Evolutionary conservation across 2,329 filamentous ascomycete genomes (phyloP).

Genomic region (Penicillium sp.): DNA sequence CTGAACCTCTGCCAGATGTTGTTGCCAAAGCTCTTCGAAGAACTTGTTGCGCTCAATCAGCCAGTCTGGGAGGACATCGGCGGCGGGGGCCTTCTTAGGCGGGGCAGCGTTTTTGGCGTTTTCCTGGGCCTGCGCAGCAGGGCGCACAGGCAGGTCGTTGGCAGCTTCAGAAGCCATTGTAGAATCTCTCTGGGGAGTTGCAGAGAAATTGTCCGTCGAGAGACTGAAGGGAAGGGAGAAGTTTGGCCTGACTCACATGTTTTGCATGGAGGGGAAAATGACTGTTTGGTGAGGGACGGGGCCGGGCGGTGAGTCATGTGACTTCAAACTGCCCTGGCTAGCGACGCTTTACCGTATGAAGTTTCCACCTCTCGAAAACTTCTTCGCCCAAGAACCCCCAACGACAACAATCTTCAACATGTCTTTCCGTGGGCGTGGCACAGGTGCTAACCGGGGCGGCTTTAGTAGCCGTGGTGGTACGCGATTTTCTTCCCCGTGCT

Average conservation of each 20-base stretch:
- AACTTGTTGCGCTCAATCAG: conserved; percentile 82
- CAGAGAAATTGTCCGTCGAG: conserved; percentile 33
- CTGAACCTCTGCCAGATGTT: conserved; percentile 77
- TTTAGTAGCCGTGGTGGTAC: conserved; percentile 52
- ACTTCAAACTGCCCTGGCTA: conserved; percentile 44
- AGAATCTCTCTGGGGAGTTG: conserved; percentile 21
- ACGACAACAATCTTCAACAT: conserved; percentile 52
- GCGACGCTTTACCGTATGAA: conserved; percentile 52
- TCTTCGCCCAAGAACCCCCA: conserved; percentile 41
- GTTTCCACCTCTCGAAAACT: conserved; percentile 53
- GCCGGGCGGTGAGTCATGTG: conserved; percentile 45
- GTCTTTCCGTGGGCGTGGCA: conserved; percentile 67
- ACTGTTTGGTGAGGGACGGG: conserved; percentile 27
- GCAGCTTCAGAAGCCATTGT: conserved; percentile 44
- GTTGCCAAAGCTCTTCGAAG: conserved; percentile 86
- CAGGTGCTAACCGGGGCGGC: conserved; percentile 60
- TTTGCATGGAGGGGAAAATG: conserved; percentile 32
- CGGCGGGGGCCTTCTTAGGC: conserved; percentile 38
- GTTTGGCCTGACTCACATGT: conserved; percentile 22
- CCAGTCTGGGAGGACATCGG: conserved; percentile 69
- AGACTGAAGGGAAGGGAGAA: conserved; percentile 17
- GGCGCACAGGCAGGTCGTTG: conserved; percentile 46
- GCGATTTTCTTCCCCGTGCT: conserved; percentile 20
- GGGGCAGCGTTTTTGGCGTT: conserved; percentile 39
- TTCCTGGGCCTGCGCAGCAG: conserved; percentile 39